phyloP scores from a whole-genome alignment of 2,329 filamentous ascomycete genomes.

The Cryphonectria carpinicola region DNA sequence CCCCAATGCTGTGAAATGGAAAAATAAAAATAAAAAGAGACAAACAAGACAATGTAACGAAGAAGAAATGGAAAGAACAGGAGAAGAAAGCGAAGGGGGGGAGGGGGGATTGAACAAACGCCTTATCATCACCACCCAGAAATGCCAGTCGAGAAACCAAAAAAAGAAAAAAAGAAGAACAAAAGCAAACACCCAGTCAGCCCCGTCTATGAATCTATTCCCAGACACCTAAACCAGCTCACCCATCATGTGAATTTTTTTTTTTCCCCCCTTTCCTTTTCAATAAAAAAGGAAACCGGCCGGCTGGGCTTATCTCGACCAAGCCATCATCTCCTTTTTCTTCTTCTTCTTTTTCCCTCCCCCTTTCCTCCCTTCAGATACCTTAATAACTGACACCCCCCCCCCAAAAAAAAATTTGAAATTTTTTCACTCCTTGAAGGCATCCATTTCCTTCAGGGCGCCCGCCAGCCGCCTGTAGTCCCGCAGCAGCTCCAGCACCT shows the following conservation, averaged over 20 bases:
- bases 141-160: neutral
- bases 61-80: neutral
- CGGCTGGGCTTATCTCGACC: neutral
- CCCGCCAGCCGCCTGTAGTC: slow-evolving; percentile 76
- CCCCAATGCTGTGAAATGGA: slow-evolving; percentile 3
- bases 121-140: neutral
- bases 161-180: neutral
- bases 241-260: neutral
- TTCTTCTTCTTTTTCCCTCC: no score
- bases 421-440: slow-evolving; percentile 58
- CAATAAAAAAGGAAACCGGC: neutral
- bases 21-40: neutral
- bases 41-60: neutral
- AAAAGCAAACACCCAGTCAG: neutral
- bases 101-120: no score
- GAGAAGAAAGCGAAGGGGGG: neutral
- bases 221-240: neutral
- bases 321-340: neutral
- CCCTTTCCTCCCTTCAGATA: no score
- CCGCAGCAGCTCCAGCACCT: slow-evolving; percentile 71
- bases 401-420: no score
- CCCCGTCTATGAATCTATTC: neutral
- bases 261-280: no score
- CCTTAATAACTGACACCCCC: no score
- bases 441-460: slow-evolving; percentile 65